Base-by-base conservation (phyloP, 169 alveolate species). In the Cryptosporidium parvum region DNA sequence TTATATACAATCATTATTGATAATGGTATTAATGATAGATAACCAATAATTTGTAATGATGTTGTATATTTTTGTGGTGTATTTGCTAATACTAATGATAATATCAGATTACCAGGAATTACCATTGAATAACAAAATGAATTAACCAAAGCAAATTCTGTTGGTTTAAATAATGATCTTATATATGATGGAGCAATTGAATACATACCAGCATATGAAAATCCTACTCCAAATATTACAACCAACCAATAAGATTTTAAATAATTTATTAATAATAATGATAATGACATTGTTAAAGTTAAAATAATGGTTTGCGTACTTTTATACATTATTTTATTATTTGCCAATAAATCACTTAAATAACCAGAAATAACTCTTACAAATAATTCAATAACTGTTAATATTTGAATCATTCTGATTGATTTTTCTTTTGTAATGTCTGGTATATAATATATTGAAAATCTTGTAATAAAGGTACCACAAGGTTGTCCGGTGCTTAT, bases 101-200 rank as follows among this genome's bases (percentile, higher is more conserved):
- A 37, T 21, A 75, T 75, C 23, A 75, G 59, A 59, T 75, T 75
- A 10, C 86, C 86, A 7, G 86, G 86, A 18, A 75, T 75, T 14
- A 75, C 86, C 86, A 75, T 75, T 56, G 86, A 75, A 52, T 75
- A 75, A 75, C 86, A 75, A 75, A 75, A 75, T 58, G 86, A 75
- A 52, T 75, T 75, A 23, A 75, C 58, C 16, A 75, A 52, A 8
- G 86, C 86, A 75, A 75, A 75, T 37, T 75, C 86, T n/a, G 48
- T 75, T 52, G 42, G 72, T 33, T 26, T 56, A 59, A n/a, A 75
- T 56, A 75, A 29, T 53, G 86, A 53, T 53, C 86, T 53, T 29
- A 75, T 75, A 59, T 75, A 75, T 16, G 86, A 53, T 35, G 86
- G 86, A 35, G 86, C 86, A 23, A 75, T 59, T 9, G 86, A 75